Evolutionary conservation across 345 rosid genomes (phyloP).

Genomic region (Tarenaya hassleriana): DNA sequence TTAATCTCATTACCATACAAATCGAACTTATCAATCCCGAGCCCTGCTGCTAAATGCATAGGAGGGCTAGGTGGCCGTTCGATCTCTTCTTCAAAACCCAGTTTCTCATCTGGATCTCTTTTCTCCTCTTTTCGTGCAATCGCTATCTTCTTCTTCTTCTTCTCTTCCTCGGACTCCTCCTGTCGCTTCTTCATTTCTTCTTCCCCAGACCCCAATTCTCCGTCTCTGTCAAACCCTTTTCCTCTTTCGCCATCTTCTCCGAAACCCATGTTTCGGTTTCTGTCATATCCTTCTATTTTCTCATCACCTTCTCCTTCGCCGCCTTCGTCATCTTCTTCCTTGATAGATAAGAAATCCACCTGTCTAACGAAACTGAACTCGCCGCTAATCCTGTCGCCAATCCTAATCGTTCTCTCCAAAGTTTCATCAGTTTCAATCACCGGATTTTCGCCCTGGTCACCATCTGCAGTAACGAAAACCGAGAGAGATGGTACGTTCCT

Average conservation of each 20-base stretch:
- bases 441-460: conserved; percentile 8
- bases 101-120: conserved; percentile 1
- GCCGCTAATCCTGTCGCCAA: conserved; percentile 36
- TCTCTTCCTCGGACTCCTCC: too few species aligned
- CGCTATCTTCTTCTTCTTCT: background rate
- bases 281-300: background rate
- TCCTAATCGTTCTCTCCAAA: conserved; percentile 40
- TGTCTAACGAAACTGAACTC: conserved; percentile 48
- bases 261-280: background rate
- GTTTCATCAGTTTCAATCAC: conserved; percentile 10
- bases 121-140: background rate
- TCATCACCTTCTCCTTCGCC: conserved; percentile 26
- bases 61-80: conserved; percentile 48
- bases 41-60: conserved; percentile 63
- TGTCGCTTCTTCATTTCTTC: too few species aligned
- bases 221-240: conserved; percentile 7
- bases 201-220: background rate
- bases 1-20: conserved; percentile 28
- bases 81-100: conserved; percentile 22
- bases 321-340: conserved; percentile 28
- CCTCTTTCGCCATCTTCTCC: conserved; percentile 9
- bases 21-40: conserved; percentile 45
- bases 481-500: conserved; percentile 52
- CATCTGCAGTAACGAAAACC: conserved; percentile 31
- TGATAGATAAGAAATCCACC: conserved; percentile 25